These are phyloP conservation scores for Populus deltoides DNA, from an alignment of 345 rosid genomes.

Conservation along the genomic window DNA sequence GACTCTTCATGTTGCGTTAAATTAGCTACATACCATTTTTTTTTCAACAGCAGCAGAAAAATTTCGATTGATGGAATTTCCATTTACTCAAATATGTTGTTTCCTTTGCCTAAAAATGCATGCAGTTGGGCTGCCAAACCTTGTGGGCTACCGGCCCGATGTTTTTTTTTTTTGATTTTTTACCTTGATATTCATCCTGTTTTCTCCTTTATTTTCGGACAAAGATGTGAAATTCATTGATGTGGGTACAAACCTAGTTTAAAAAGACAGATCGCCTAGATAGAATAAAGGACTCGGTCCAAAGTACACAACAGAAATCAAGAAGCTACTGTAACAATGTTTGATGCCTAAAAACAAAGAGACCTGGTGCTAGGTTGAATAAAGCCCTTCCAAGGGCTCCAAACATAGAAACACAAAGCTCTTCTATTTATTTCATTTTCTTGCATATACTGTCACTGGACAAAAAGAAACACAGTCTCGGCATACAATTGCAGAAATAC, in stretches of 20 bases:
- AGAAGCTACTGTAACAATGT: too few relatives aligned
- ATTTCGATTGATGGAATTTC: too few relatives aligned
- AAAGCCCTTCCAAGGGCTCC: background rate
- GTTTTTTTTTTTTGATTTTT: background rate
- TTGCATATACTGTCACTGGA: background rate
- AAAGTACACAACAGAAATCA: background rate
- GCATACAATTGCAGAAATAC: background rate
- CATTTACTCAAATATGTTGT: too few relatives aligned
- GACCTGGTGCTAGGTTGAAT: background rate
- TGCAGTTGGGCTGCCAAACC: background rate
- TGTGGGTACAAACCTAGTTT: background rate
- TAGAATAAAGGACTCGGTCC: background rate
- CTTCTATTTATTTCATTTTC: background rate
- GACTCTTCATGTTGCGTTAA: background rate
- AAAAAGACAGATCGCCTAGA: background rate
- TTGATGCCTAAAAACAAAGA: too few relatives aligned
- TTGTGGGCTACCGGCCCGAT: background rate
- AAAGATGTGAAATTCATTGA: background rate
- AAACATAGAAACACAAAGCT: background rate
- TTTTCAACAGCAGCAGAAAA: too few relatives aligned
- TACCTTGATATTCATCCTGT: background rate
- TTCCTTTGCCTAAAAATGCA: too few relatives aligned
- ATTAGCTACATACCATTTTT: too few relatives aligned
- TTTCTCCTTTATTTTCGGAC: too few relatives aligned
- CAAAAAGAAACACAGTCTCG: background rate